Evolutionary conservation across 108 stramenopile species (phyloP), one percentile per base, ranked within the genome.

Genomic region (Nannochloropsis gaditana): DNA sequence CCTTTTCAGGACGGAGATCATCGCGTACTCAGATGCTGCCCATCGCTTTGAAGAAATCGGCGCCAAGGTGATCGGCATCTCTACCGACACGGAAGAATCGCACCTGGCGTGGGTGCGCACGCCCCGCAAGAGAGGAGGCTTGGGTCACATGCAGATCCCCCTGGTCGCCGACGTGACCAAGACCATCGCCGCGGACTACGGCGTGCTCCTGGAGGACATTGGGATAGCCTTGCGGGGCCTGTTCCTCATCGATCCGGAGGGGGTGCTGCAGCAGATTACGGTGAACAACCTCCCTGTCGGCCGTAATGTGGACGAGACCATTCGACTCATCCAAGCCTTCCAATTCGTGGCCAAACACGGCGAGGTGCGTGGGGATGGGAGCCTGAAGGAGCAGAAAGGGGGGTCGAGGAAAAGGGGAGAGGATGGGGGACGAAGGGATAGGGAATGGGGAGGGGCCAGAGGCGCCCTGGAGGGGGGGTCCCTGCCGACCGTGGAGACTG

Each of bases 221-320:
- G 92, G 92, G 43, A 84, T 89, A 3, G 85, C 92, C 15, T 83
- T 91, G 5, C 87, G 92, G 41, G 92, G 90, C 10, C 79, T 90
- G 44, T 91, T 92, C 84, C 87, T 92, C 44, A 91, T 92, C 84
- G 90, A 90, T 81, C 90, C 90, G n/a, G 85, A 90, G 81, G 90
- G 90, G 0, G 45, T 90, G 42, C 47, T 90, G 31, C 86, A 90
- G 81, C 89, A 90, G 86, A 83, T 90, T 42, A 90, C 91, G 41
- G 86, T 92, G 45, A 92, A 92, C 80, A 91, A 92, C 83, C 85
- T 90, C 19, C 91, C 89, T 41, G 90, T 92, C n/a, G 92, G 92
- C 4, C 90, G 92, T 1, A 84, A 79, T 43, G 91, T 92, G 21
- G 92, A 92, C 83, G 92, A 92, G 85, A 92, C 89, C 1, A 84